Percentiles rank a stretch among this genome's conserved stretches.
Evolutionary conservation across 768 basidiomycete species (phyloP).

Genomic region (Suillus luteus): DNA sequence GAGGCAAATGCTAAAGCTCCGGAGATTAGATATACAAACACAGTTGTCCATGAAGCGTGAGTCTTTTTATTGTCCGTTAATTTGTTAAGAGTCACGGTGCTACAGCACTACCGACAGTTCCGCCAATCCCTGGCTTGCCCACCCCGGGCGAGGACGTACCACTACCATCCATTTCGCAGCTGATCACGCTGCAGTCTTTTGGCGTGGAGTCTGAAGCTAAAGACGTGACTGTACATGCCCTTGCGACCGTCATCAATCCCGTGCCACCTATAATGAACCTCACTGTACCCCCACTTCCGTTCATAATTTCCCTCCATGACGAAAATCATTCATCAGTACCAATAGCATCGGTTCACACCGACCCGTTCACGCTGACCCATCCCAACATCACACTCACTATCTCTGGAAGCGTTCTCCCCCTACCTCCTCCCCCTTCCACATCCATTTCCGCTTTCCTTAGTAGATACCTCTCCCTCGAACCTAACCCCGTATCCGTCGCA

Average conservation of each 20-base stretch:
- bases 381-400: constrained; percentile 67
- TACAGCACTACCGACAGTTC: constrained; percentile 45
- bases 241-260: constrained; percentile 62
- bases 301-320: constrained; percentile 54
- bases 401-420: constrained; percentile 57
- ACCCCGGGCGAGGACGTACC: constrained; percentile 50
- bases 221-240: constrained; percentile 48
- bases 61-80: constrained; percentile 25
- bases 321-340: constrained; percentile 35
- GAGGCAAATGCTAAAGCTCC: constrained; percentile 41
- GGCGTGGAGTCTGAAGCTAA: constrained; percentile 38
- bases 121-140: constrained; percentile 66
- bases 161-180: constrained; percentile 56
- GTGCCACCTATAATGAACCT: constrained; percentile 50
- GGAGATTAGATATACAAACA: constrained; percentile 47
- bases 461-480: constrained; percentile 58
- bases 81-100: not conserved
- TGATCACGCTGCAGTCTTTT: constrained; percentile 64
- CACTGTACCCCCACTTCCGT: constrained; percentile 60
- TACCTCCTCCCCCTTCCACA: constrained; percentile 41
- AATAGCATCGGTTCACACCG: constrained; percentile 55
- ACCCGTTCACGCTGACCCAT: constrained; percentile 61
- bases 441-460: constrained; percentile 63
- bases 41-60: constrained; percentile 54
- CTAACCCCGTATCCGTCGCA: constrained; percentile 60